Evolutionary conservation across 345 rosid genomes (phyloP), one percentile per base, ranked within the genome.

Genomic region (Linum trigynum): DNA sequence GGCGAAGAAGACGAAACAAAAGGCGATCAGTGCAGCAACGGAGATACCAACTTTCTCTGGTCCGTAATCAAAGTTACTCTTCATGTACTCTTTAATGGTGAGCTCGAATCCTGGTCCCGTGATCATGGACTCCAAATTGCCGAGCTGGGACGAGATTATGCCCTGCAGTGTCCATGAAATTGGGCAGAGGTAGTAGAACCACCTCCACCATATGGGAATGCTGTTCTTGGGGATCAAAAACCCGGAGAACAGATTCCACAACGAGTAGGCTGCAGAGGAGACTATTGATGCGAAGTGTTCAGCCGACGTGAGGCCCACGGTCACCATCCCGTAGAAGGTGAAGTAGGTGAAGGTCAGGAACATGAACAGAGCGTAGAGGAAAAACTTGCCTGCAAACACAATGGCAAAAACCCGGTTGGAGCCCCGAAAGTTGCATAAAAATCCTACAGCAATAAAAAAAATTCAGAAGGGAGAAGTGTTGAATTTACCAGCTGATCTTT

Each of bases 171-270:
- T 65, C 81, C 77, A 77, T 62, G 81, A 70, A 7, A 67, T 67
- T 1, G 81, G 77, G 64, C 73, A 71, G 14, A 74, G 9, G 62
- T 71, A 77, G 42, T 74, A 74, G 71, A 57, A 68, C 77, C 77
- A 71, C 0, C 68, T 7, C 77, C 77, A 77, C 81, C 81, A 77
- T 48, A 73, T 71, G 16, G 81, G 81, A 67, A 77, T 74, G 15
- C 23, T 70, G 73, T 71, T 68, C 63, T 59, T 69, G 1, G 80
- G 80, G 45, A 77, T 17, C 7, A 73, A 56, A 35, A 73, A 77
- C 48, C 80, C 77, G 1, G 80, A 70, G 70, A 73, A 77, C 5
- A 77, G 70, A 59, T 51, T 70, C 32, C 73, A 57, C 23, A 65
- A 12, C 0, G 80, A 36, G 55, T 70, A 77, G 41, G 61, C 15